A percentile compares a stretch with the other conserved stretches of the same genome.
phyloP scores from a whole-genome alignment of 208 protist genomes.

The Acanthamoeba divionensis region DNA sequence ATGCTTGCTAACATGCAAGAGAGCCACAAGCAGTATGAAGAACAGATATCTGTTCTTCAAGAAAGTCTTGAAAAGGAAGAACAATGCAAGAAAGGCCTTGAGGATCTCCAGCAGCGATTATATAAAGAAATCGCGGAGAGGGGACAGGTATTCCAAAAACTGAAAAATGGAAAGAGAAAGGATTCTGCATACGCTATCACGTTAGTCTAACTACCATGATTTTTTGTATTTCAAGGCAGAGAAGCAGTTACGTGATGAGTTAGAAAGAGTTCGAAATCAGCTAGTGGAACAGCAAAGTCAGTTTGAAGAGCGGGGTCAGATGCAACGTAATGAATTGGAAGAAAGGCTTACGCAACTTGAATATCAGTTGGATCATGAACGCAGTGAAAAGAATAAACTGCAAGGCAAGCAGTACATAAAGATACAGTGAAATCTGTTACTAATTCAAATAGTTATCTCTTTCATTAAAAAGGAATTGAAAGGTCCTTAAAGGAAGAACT shows the following conservation, averaged over 20 bases:
- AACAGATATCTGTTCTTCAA: conserved; percentile 2
- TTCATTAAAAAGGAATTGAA: neutral
- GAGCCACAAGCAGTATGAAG: conserved; percentile 3
- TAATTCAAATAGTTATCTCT: neutral
- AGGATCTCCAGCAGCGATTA: neutral
- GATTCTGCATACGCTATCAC: too few species aligned
- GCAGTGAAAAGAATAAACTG: neutral
- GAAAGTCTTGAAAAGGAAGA: conserved; percentile 38
- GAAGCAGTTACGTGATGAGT: neutral
- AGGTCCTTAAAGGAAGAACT: neutral
- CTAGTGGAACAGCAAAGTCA: neutral
- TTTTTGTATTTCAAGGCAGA: too few species aligned
- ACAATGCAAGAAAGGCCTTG: neutral
- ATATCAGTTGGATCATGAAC: neutral
- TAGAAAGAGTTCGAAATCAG: neutral
- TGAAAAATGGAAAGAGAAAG: too few species aligned
- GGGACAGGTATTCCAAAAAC: too few species aligned
- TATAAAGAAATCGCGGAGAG: neutral
- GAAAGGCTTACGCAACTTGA: neutral
- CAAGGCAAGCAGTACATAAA: neutral
- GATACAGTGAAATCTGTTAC: neutral
- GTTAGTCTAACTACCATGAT: too few species aligned
- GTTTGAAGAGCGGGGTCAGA: neutral
- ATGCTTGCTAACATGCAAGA: conserved; percentile 1
- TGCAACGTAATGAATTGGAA: neutral